phyloP scores from a whole-genome alignment of 345 rosid species.

The Brassica nigra region DNA sequence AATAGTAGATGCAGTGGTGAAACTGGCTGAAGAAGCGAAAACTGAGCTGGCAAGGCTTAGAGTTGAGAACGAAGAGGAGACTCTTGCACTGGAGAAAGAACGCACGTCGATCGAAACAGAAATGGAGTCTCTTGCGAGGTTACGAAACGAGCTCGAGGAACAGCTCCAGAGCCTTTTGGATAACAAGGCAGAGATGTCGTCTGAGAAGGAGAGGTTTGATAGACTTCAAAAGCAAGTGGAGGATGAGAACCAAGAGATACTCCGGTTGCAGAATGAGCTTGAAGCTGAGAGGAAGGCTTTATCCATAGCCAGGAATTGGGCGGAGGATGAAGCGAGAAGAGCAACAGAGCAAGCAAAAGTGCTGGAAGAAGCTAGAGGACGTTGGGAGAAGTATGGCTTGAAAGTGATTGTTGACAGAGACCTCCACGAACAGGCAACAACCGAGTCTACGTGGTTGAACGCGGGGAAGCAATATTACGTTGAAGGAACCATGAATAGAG shows the following conservation, averaged over 20 bases:
- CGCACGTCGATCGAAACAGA: constrained; percentile 73
- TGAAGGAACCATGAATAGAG: constrained; percentile 64
- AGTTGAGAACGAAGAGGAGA: constrained; percentile 74
- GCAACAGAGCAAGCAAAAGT: constrained; percentile 79
- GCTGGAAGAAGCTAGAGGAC: constrained; percentile 83
- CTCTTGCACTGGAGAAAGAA: constrained; percentile 61
- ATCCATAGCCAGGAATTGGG: constrained; percentile 96
- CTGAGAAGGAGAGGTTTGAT: constrained; percentile 73
- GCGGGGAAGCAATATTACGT: constrained; percentile 54
- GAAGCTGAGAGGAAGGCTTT: constrained; percentile 84
- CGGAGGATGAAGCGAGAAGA: constrained; percentile 89
- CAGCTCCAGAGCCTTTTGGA: constrained; percentile 65
- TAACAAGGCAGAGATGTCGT: constrained; percentile 73
- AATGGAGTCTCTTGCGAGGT: constrained; percentile 72
- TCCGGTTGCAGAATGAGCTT: constrained; percentile 72
- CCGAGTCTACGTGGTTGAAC: constrained; percentile 60
- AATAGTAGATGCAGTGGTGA: constrained; percentile 67
- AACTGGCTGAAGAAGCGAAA: constrained; percentile 83
- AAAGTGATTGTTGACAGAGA: constrained; percentile 79
- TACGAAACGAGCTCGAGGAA: constrained; percentile 73
- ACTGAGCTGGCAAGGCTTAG: constrained; percentile 62
- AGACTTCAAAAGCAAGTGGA: constrained; percentile 68
- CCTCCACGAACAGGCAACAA: constrained; percentile 65
- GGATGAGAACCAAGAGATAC: constrained; percentile 68
- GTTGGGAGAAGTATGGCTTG: constrained; percentile 84